Evolutionary conservation across 495 filamentous ascomycete genomes (phyloP), one percentile per base, ranked within the genome.

Genomic region (Lichina pygmaea): DNA sequence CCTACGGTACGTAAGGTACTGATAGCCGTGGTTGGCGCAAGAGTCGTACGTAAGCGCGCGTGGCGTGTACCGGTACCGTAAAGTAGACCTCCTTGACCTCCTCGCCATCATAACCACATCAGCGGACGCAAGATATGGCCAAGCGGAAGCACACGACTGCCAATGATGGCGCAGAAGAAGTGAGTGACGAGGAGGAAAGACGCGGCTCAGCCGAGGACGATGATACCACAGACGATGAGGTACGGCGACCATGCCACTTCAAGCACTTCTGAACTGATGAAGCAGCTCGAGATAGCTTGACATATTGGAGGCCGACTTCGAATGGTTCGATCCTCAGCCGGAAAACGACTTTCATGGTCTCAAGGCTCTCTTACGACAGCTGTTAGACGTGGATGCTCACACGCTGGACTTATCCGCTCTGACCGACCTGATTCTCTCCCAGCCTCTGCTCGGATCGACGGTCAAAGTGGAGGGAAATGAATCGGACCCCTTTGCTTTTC

Each of bases 391-490:
- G 16, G 91, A 95, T 61, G 68, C 75, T 3, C 66, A 78, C 42
- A 66, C 86, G 10, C 81, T 93, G 61, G 78, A 93, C 53, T 67
- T 95, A 48, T 91, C 83, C 13, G 81, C 69, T 0, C 68, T 99
- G 34, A 64, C 83, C 31, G 82, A 94, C 54, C 62, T 95, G 51
- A 84, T 95, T 51, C 66, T 99, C 17, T 77, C 80, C 43, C 91
- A 95, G 58, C 78, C 83, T 11, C 65, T 77, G 9, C 68, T 99
- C 42, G 91, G 91, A 46, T 92, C 85, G 12, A 94, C 86, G 1
- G 81, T 95, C 47, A 99, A 99, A 58, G 78, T 84, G 2, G 86
- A 93, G 45, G 85, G 84, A 47, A 83, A 92, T 52, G 84, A 92
- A 58, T 77, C 75, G 44, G 91, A 99, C 55, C 82, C 91, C 2